phyloP scores from a whole-genome alignment of 192 early-diverging fungal genomes.

The Backusella mclennaniae region DNA sequence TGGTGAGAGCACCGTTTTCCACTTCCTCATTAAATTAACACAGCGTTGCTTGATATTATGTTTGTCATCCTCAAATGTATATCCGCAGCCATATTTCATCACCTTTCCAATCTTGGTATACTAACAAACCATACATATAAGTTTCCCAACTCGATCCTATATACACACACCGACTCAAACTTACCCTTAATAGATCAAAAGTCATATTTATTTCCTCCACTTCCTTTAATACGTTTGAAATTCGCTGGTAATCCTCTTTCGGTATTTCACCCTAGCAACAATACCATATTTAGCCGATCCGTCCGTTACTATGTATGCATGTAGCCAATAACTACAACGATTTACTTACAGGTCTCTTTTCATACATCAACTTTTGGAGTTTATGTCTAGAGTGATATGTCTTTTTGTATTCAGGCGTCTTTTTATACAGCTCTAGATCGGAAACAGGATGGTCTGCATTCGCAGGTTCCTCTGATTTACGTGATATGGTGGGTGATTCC shows the following conservation, averaged over 20 bases:
- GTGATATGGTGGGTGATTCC: background rate
- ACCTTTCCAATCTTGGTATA: conserved; percentile 44
- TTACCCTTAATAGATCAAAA: conserved; percentile 34
- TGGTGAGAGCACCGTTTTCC: conserved; percentile 29
- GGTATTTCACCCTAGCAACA: conserved; percentile 30
- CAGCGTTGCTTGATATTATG: conserved; percentile 30
- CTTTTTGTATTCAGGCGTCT: conserved; percentile 17
- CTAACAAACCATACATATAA: conserved; percentile 1
- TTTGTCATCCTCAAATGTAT: conserved; percentile 29
- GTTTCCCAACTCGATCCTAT: background rate
- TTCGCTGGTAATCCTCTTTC: conserved; percentile 33
- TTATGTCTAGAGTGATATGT: conserved; percentile 34
- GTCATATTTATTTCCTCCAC: conserved; percentile 32
- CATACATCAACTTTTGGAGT: conserved; percentile 38
- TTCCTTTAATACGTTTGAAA: conserved; percentile 34
- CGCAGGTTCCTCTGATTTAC: conserved; percentile 4
- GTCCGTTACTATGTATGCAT: background rate
- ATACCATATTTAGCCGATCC: background rate
- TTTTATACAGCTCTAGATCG: conserved; percentile 4
- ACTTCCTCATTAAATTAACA: conserved; percentile 31
- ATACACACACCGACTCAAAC: background rate
- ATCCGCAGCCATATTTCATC: conserved; percentile 31
- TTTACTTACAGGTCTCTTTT: conserved; percentile 35
- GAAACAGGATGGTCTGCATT: background rate
- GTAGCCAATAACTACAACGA: background rate